A percentile compares a stretch with the other conserved stretches of the same genome.
These are phyloP conservation scores for Fusarium sarcochroum DNA, from an alignment of 2,329 filamentous ascomycete genomes.

Conservation along the genomic window DNA sequence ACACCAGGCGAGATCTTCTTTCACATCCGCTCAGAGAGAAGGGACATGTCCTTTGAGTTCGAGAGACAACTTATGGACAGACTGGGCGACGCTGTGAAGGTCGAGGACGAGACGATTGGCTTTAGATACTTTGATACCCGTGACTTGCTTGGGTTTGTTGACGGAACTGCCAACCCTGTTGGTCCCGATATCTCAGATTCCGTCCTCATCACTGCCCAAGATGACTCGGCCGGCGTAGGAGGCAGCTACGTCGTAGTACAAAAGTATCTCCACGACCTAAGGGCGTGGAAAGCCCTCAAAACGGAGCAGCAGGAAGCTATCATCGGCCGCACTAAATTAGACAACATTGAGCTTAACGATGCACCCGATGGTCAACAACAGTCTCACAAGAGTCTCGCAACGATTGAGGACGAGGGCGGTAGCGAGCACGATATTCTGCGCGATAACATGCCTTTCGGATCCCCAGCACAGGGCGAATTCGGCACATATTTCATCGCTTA, in stretches of 20 bases:
- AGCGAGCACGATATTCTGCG: slow-evolving; percentile 67
- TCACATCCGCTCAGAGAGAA: slow-evolving; percentile 69
- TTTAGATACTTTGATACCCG: slow-evolving; percentile 73
- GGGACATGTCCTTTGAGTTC: slow-evolving; percentile 71
- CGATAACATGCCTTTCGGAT: slow-evolving; percentile 74
- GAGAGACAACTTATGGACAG: slow-evolving; percentile 67
- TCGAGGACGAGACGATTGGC: slow-evolving; percentile 67
- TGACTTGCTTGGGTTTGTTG: slow-evolving; percentile 71
- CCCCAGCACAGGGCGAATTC: slow-evolving; percentile 64
- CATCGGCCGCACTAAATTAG: slow-evolving; percentile 70
- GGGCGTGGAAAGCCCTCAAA: slow-evolving; percentile 60
- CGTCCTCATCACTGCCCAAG: slow-evolving; percentile 60
- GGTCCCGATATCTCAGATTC: slow-evolving; percentile 59
- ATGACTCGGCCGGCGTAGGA: slow-evolving; percentile 56
- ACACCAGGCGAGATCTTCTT: slow-evolving; percentile 71
- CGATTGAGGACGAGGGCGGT: slow-evolving; percentile 65
- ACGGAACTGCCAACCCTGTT: slow-evolving; percentile 71
- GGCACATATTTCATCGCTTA: slow-evolving; percentile 73
- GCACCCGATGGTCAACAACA: slow-evolving; percentile 62
- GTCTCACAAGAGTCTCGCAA: slow-evolving; percentile 69
- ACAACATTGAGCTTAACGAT: slow-evolving; percentile 70
- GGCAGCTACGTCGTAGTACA: slow-evolving; percentile 73
- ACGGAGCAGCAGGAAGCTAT: slow-evolving; percentile 68
- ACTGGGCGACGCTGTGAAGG: slow-evolving; percentile 62
- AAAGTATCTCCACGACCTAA: slow-evolving; percentile 69